Base-by-base conservation (phyloP, 257 asterid genomes). In the Forsythia suspensa region DNA sequence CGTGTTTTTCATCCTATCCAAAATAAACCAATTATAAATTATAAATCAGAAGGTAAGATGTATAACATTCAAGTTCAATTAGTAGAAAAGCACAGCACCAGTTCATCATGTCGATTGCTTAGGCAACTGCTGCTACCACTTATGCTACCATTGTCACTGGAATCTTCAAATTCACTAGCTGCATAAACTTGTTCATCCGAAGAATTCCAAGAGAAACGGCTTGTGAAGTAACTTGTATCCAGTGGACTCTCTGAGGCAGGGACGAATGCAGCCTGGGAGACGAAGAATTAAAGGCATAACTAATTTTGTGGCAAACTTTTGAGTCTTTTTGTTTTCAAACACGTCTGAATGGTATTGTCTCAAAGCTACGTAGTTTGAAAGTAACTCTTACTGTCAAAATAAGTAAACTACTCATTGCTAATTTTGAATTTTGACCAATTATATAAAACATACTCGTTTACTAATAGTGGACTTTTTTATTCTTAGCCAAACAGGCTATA, bases 151-250 rank as follows among this genome's bases (percentile, higher is more conserved):
- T 86, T 78, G 36, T 91, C 97, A 77, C 97, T 94, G 42, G 97
- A 92, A 84, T 88, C 94, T 77, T 94, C 99, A 66, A 90, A 90
- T 65, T 96, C 99, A 85, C 97, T 94, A 75, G 85, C 89, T 51
- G 96, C 90, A 74, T 83, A 96, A 51, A 94, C 91, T 3, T 88
- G 96, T 87, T 96, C 99, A 51, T 96, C 98, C 8, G 99, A 91
- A 78, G 96, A 83, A 70, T 96, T 94, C 99, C 99, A 96, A 9
- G 98, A 90, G 86, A 79, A 92, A 67, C 99, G 97, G 74, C 99
- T 94, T 15, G 97, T 94, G 75, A 96, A 96, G 87, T 96, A 96
- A 84, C 99, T 96, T 6, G 99, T 96, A 77, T 96, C 99, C 73
- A 82, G 83, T 72, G 98, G 97, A 91, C 92, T 92, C 76, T 96